phyloP scores from a whole-genome alignment of 495 filamentous ascomycete genomes.

The Apodospora peruviana region DNA sequence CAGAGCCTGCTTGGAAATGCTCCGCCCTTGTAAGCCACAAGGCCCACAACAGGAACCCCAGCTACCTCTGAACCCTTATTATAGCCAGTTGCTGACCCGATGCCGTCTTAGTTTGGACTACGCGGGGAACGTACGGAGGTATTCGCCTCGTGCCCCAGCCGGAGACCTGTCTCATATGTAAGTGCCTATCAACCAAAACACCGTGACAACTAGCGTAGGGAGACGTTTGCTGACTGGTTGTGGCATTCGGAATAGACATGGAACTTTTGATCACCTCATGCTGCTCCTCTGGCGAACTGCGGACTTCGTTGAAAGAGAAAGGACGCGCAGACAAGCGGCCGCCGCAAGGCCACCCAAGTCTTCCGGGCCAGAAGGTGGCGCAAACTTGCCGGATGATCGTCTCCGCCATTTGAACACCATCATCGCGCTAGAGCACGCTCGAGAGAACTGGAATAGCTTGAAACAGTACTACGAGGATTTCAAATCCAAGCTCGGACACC shows the following conservation, averaged over 20 bases:
- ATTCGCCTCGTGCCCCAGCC: neutral
- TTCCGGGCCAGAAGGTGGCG: neutral
- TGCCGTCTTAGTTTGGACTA: too few species aligned
- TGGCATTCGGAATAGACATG: too few species aligned
- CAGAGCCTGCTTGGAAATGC: neutral
- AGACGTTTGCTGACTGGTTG: too few species aligned
- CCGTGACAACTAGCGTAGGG: too few species aligned
- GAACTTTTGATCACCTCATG: neutral
- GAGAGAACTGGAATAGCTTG: neutral
- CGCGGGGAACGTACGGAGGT: too few species aligned
- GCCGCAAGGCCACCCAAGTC: neutral
- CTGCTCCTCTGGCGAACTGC: neutral
- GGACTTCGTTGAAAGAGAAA: neutral
- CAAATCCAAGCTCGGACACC: neutral
- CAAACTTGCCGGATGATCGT: neutral
- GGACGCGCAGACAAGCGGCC: neutral
- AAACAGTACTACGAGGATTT: neutral
- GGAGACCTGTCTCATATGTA: too few species aligned
- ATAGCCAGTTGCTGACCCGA: too few species aligned
- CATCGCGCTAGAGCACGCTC: neutral
- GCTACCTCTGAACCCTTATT: too few species aligned
- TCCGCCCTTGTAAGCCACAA: neutral
- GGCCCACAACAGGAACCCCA: neutral
- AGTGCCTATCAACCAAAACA: too few species aligned
- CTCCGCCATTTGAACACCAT: neutral